A percentile compares a stretch with the other conserved stretches of the same genome.
phyloP scores from a whole-genome alignment of 2,329 filamentous ascomycete genomes.

The Verticillium tricorpus region DNA sequence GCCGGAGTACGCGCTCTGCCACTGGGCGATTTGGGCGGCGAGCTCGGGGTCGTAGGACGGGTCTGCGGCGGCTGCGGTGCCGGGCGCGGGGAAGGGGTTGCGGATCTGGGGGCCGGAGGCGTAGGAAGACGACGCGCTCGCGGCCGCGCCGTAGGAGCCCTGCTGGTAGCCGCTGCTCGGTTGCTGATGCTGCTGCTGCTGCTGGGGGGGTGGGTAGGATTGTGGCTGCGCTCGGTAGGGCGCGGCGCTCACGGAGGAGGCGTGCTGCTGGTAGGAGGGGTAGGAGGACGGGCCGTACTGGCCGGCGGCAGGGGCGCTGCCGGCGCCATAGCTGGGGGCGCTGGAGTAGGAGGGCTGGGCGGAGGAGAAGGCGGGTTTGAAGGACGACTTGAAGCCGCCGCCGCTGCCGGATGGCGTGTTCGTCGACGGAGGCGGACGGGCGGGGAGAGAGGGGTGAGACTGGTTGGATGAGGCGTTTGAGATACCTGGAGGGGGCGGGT shows the following conservation, averaged over 20 bases:
- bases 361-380: conserved; percentile 34
- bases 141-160: conserved; percentile 25
- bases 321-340: conserved; percentile 24
- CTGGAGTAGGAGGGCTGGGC: conserved; percentile 35
- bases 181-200: conserved; percentile 13
- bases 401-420: conserved; percentile 20
- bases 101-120: conserved; percentile 63
- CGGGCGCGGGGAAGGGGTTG: conserved; percentile 74
- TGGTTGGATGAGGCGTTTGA: conserved; percentile 33
- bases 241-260: conserved; percentile 12
- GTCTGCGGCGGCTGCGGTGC: conserved; percentile 32
- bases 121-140: conserved; percentile 34
- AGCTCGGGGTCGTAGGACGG: conserved; percentile 68
- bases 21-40: conserved; percentile 88
- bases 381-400: conserved; percentile 43
- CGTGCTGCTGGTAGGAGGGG: conserved; percentile 28
- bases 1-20: conserved; percentile 78
- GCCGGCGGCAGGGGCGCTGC: conserved; percentile 28
- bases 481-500: conserved; percentile 80
- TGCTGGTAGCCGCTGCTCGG: conserved; percentile 24
- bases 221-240: conserved; percentile 14
- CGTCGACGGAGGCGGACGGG: conserved; percentile 64
- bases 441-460: conserved; percentile 64
- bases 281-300: conserved; percentile 42
- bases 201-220: conserved; percentile 22